These are phyloP conservation scores for Globisporangium orthogonon DNA, from an alignment of 352 stramenopile species.

Conservation along the genomic window DNA sequence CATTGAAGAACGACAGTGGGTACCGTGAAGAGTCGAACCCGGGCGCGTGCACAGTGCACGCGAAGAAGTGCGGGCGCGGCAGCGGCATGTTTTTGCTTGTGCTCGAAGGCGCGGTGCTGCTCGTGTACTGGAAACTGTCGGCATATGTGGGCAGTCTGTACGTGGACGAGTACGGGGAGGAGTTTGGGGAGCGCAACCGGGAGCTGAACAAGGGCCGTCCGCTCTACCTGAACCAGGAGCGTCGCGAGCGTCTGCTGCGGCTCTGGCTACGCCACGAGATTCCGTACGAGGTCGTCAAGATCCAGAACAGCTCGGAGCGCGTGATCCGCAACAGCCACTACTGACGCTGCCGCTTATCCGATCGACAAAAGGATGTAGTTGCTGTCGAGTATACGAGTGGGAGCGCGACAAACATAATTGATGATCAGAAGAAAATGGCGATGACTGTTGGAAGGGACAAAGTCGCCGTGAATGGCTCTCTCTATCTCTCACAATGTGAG, in stretches of 20 bases:
- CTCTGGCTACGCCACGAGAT: slow-evolving; percentile 81
- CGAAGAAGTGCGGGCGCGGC: slow-evolving; percentile 79
- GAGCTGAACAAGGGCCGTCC: slow-evolving; percentile 77
- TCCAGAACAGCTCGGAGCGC: slow-evolving; percentile 85
- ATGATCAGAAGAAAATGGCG: no score
- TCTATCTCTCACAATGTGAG: no score
- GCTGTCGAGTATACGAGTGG: background rate
- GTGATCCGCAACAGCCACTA: slow-evolving; percentile 88
- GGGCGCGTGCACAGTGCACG: slow-evolving; percentile 76
- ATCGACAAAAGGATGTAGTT: background rate
- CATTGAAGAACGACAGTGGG: slow-evolving; percentile 61
- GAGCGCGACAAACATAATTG: no score
- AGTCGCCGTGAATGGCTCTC: no score
- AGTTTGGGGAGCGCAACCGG: slow-evolving; percentile 80
- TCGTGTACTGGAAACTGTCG: slow-evolving; percentile 85
- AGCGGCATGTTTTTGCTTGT: slow-evolving; percentile 81
- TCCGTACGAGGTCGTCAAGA: slow-evolving; percentile 83
- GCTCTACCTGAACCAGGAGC: slow-evolving; percentile 72
- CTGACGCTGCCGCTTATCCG: slow-evolving; percentile 16
- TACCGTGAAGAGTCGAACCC: slow-evolving; percentile 78
- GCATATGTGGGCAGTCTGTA: slow-evolving; percentile 81
- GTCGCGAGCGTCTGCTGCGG: slow-evolving; percentile 59
- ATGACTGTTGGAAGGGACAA: no score
- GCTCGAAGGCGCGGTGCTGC: slow-evolving; percentile 74
- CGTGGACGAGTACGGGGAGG: slow-evolving; percentile 85